Conservation (phyloP, 805 yeast genomes). For the Ascoidea rubescens region DNA sequence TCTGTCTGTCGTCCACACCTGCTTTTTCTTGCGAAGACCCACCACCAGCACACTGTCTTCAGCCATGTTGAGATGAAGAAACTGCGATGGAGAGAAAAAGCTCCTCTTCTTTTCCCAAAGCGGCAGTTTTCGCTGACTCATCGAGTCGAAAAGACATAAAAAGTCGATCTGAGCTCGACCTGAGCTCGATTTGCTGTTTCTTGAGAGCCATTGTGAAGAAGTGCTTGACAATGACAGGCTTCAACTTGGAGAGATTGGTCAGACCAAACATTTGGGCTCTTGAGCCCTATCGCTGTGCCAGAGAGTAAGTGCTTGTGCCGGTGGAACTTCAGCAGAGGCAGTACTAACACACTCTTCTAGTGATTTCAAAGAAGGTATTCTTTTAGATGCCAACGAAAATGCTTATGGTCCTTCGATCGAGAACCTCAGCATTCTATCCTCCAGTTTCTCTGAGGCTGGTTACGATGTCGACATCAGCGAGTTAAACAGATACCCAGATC, state of each 20-base stretch:
- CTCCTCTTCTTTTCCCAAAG: no score
- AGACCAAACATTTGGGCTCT: slow-evolving; percentile 75
- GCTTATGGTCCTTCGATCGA: slow-evolving; percentile 76
- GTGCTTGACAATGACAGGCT: slow-evolving; percentile 20
- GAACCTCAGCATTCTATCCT: slow-evolving; percentile 17
- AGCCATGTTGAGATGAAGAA: no score
- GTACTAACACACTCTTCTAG: slow-evolving; percentile 10
- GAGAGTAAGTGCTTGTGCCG: slow-evolving; percentile 38
- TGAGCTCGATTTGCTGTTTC: no score
- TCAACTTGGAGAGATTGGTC: slow-evolving; percentile 43
- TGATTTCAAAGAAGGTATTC: slow-evolving; percentile 77
- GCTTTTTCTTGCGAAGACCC: no score
- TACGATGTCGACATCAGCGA: slow-evolving; percentile 34
- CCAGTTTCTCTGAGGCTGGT: slow-evolving; percentile 2
- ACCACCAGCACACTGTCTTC: no score
- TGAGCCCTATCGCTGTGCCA: slow-evolving; percentile 91
- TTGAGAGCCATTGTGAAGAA: no score
- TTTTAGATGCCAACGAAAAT: slow-evolving; percentile 93
- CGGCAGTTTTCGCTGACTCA: no score
- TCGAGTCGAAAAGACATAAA: no score
- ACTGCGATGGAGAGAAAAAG: no score
- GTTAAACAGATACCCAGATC: slow-evolving; percentile 91
- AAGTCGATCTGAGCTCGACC: no score
- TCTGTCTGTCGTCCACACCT: no score
- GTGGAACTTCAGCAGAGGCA: not conserved